Evolutionary conservation across 2,329 filamentous ascomycete genomes (phyloP).

Genomic region (Pseudogymnoascus destructans): DNA sequence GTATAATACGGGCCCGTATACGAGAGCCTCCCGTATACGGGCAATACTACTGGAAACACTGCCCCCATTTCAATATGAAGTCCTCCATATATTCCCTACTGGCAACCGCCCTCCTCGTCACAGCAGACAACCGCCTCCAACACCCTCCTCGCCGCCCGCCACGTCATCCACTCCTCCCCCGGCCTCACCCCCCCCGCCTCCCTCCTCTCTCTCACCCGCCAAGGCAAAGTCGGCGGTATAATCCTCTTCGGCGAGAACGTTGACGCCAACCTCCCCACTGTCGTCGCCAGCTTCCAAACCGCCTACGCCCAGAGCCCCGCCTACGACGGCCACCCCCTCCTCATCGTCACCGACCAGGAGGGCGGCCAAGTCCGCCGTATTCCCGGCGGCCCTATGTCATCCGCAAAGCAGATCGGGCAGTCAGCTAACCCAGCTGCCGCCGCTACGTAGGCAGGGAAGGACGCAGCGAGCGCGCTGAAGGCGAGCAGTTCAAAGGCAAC

Average conservation of each 20-base stretch:
- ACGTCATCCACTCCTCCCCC: constrained; percentile 26
- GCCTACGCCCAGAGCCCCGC: constrained; percentile 17
- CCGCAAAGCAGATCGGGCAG: constrained; percentile 21
- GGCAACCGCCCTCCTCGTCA: not conserved
- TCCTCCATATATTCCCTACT: not conserved
- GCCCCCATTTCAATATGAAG: not conserved
- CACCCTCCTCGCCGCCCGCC: constrained; percentile 11
- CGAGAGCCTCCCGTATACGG: too few relatives aligned
- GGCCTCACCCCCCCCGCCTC: constrained; percentile 21
- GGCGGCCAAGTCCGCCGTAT: constrained; percentile 24
- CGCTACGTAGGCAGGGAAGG: constrained; percentile 18
- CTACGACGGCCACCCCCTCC: constrained; percentile 20
- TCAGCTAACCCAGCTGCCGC: constrained; percentile 14
- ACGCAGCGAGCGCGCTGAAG: constrained; percentile 18
- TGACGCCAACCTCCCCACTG: constrained; percentile 17
- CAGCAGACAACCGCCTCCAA: not conserved
- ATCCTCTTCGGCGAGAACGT: constrained; percentile 26
- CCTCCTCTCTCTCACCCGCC: constrained; percentile 19
- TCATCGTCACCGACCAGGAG: constrained; percentile 27
- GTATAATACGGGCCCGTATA: too few relatives aligned
- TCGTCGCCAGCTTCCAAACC: constrained; percentile 18
- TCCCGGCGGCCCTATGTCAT: constrained; percentile 19
- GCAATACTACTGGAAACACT: too few relatives aligned
- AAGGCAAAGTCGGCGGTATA: constrained; percentile 25
- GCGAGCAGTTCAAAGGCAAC: constrained; percentile 17